Evolutionary conservation across 306 rosid species (phyloP).

Genomic region (Lathyrus aphaca): DNA sequence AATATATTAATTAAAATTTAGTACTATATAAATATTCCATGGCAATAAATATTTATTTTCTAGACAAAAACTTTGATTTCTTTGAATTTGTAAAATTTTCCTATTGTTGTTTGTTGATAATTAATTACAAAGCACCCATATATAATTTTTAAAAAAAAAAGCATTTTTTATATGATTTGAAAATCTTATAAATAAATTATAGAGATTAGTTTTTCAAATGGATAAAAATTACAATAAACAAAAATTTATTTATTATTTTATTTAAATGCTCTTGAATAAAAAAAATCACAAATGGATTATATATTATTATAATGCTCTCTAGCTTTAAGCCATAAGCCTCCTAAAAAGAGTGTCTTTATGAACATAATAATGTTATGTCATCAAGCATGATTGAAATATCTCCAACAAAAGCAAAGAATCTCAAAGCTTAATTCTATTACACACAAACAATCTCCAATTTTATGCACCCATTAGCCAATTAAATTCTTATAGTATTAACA

Average conservation of each 20-base stretch:
- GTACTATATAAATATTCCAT: not conserved
- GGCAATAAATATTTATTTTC: not conserved
- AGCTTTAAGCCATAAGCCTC: constrained; percentile 34
- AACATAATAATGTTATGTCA: constrained; percentile 20
- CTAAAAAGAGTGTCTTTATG: constrained; percentile 5
- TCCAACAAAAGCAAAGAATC: constrained; percentile 45
- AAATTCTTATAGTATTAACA: not conserved
- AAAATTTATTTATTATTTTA: too few species aligned
- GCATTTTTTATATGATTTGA: too few species aligned
- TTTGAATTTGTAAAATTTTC: constrained; percentile 20
- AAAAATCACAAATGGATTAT: not conserved
- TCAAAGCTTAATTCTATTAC: constrained; percentile 34
- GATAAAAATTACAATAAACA: too few species aligned
- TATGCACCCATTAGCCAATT: not conserved
- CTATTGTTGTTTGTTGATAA: not conserved
- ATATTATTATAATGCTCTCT: constrained; percentile 9
- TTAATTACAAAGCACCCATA: not conserved
- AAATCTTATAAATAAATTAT: too few species aligned
- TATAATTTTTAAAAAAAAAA: not conserved
- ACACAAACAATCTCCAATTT: not conserved
- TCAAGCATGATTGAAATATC: constrained; percentile 38
- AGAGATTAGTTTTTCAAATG: too few species aligned
- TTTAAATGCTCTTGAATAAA: too few species aligned
- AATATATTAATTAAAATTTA: not conserved
- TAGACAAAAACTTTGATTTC: not conserved